Percentiles rank a stretch among this genome's conserved stretches.
These are phyloP conservation scores for Pseudozyma thailandica DNA, from an alignment of 1,284 basidiomycete genomes.

Conservation along the genomic window DNA sequence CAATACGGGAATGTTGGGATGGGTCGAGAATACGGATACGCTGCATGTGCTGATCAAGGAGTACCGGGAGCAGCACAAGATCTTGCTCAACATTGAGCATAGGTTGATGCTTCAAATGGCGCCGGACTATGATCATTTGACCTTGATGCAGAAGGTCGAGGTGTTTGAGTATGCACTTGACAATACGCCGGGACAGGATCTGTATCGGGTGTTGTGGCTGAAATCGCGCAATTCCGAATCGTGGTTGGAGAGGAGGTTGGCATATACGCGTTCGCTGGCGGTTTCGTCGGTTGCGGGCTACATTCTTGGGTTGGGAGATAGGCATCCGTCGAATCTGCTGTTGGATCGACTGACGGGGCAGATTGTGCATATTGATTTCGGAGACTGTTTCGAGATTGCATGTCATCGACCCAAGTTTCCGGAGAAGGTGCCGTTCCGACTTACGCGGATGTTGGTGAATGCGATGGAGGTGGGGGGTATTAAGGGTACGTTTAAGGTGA, in stretches of 20 bases:
- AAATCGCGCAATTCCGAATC: slow-evolving; percentile 95
- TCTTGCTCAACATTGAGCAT: slow-evolving; percentile 97
- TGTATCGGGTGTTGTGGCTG: slow-evolving; percentile 98
- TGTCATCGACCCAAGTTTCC: slow-evolving; percentile 89
- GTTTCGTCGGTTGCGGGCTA: slow-evolving; percentile 72
- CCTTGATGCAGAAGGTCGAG: slow-evolving; percentile 95
- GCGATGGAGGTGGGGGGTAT: slow-evolving; percentile 98
- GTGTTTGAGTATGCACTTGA: slow-evolving; percentile 99
- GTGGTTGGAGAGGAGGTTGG: slow-evolving; percentile 96
- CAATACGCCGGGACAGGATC: slow-evolving; percentile 97
- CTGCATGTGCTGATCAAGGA: slow-evolving; percentile 96
- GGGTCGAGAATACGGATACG: slow-evolving; percentile 97
- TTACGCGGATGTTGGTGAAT: slow-evolving; percentile 97
- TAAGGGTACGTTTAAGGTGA: slow-evolving; percentile 94
- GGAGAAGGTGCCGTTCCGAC: slow-evolving; percentile 96
- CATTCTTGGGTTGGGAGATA: slow-evolving; percentile 96
- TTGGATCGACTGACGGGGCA: slow-evolving; percentile 92
- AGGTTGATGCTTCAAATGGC: slow-evolving; percentile 99
- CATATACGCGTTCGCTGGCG: slow-evolving; percentile 93
- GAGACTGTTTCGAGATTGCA: slow-evolving; percentile 70
- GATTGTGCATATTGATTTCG: slow-evolving; percentile 96
- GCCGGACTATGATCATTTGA: slow-evolving; percentile 95
- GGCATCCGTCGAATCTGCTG: slow-evolving; percentile 95
- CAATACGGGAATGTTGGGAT: slow-evolving; percentile 92
- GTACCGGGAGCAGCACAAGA: slow-evolving; percentile 74